phyloP scores from a whole-genome alignment of 1,284 basidiomycete species.

The Ustilago trichophora region DNA sequence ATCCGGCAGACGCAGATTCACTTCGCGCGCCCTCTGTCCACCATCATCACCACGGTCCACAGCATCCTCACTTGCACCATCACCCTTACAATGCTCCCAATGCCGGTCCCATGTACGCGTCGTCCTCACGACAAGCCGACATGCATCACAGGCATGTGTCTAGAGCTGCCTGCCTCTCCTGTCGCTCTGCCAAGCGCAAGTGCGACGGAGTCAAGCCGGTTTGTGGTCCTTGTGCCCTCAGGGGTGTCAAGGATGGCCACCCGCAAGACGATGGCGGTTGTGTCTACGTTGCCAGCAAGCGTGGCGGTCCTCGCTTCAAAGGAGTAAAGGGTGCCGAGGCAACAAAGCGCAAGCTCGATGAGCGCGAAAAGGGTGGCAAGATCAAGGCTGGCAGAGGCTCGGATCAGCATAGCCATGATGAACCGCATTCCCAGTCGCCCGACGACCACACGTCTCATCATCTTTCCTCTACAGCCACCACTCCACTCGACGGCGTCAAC shows the following conservation, averaged over 20 bases:
- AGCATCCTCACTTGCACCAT: slow-evolving; percentile 30
- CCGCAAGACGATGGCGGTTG: slow-evolving; percentile 49
- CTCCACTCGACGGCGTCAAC: slow-evolving; percentile 26
- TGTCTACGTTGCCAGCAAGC: slow-evolving; percentile 52
- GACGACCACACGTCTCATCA: slow-evolving; percentile 18
- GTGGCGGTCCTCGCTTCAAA: slow-evolving; percentile 60
- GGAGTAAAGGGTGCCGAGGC: slow-evolving; percentile 54
- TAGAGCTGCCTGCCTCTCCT: slow-evolving; percentile 55
- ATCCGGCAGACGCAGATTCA: slow-evolving; percentile 16
- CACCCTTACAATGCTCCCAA: slow-evolving; percentile 17
- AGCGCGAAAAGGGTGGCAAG: slow-evolving; percentile 37
- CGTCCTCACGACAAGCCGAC: slow-evolving; percentile 23
- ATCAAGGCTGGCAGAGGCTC: slow-evolving; percentile 14
- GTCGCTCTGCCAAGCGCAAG: slow-evolving; percentile 56
- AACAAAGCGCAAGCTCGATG: slow-evolving; percentile 46
- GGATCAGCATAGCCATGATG: slow-evolving; percentile 19
- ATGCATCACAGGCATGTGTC: slow-evolving; percentile 48
- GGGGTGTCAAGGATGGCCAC: slow-evolving; percentile 48
- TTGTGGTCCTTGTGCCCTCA: slow-evolving; percentile 50
- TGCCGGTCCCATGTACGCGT: slow-evolving; percentile 11
- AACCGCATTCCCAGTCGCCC: slow-evolving; percentile 30
- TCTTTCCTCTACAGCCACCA: slow-evolving; percentile 9
- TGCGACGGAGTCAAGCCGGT: slow-evolving; percentile 56
- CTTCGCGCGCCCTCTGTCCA: slow-evolving; percentile 6
- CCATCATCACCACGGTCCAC: slow-evolving; percentile 20